phyloP scores from a whole-genome alignment of 176 grass and related monocot genomes.

The Pharus latifolius region DNA sequence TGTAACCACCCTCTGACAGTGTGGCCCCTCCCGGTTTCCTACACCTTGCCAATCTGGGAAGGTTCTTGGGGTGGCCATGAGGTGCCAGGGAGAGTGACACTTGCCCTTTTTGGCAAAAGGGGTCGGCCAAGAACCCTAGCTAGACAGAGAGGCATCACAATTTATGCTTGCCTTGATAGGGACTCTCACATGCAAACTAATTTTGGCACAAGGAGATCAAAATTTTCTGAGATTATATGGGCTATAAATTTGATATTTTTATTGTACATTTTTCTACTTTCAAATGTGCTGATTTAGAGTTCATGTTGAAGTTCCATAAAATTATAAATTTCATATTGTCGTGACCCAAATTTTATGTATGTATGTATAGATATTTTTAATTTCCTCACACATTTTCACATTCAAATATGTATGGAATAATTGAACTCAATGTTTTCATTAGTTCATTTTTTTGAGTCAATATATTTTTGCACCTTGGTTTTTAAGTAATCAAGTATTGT shows the following conservation, averaged over 20 bases:
- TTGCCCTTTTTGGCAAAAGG: constrained; percentile 8
- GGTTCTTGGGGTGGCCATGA: constrained; percentile 11
- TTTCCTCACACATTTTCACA: neutral
- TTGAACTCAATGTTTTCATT: no score
- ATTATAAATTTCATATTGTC: no score
- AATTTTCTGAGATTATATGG: no score
- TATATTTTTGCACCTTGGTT: no score
- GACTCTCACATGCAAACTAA: neutral
- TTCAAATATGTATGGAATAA: neutral
- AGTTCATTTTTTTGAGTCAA: no score
- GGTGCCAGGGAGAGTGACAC: constrained; percentile 10
- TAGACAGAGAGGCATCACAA: neutral
- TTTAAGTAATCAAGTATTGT: no score
- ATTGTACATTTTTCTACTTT: no score
- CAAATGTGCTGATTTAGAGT: no score
- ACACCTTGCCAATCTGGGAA: constrained; percentile 17
- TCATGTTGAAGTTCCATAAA: no score
- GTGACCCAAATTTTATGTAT: neutral
- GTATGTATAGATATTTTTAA: neutral
- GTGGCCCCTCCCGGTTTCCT: constrained; percentile 22
- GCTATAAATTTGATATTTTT: no score
- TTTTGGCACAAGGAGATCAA: no score
- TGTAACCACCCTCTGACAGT: constrained; percentile 34
- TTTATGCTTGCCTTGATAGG: constrained; percentile 17
- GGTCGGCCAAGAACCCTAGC: constrained; percentile 27